Evolutionary conservation across 352 stramenopile genomes (phyloP).

Genomic region (Globisporangium irregulare): DNA sequence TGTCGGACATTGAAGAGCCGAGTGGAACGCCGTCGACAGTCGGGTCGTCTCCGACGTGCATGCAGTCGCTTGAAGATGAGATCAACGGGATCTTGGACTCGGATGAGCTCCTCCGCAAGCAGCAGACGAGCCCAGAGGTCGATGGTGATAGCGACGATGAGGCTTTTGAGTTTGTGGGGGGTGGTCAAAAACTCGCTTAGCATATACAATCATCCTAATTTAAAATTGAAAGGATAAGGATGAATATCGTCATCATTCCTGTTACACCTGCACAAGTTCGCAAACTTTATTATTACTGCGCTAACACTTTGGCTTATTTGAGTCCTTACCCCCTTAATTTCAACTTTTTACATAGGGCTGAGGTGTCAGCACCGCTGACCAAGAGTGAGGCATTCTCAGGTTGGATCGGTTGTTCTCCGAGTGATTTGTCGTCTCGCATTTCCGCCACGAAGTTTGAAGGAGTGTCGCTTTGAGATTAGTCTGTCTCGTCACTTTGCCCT

Average conservation of each 20-base stretch:
- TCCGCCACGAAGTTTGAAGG: background rate
- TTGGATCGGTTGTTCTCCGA: background rate
- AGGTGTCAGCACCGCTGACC: background rate
- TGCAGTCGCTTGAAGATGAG: constrained; percentile 12
- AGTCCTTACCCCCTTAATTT: background rate
- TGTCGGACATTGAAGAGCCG: constrained; percentile 1
- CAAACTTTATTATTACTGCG: too few species aligned
- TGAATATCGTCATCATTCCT: too few species aligned
- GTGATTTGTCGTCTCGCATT: background rate
- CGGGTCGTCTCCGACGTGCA: constrained; percentile 12
- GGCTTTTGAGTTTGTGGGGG: background rate
- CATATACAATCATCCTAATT: background rate
- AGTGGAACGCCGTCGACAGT: constrained; percentile 13
- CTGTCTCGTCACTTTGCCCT: background rate
- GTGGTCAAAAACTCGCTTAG: background rate
- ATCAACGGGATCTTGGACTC: constrained; percentile 2
- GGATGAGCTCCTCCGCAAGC: background rate
- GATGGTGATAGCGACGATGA: background rate
- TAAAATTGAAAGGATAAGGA: background rate
- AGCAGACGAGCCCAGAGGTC: background rate
- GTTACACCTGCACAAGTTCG: too few species aligned
- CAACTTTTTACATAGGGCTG: background rate
- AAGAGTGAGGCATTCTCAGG: background rate
- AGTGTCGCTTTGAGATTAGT: background rate
- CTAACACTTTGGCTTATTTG: too few species aligned